Evolutionary conservation across 163 green algal genomes (phyloP), one percentile per base, ranked within the genome.

Genomic region (Picocystis sp.): DNA sequence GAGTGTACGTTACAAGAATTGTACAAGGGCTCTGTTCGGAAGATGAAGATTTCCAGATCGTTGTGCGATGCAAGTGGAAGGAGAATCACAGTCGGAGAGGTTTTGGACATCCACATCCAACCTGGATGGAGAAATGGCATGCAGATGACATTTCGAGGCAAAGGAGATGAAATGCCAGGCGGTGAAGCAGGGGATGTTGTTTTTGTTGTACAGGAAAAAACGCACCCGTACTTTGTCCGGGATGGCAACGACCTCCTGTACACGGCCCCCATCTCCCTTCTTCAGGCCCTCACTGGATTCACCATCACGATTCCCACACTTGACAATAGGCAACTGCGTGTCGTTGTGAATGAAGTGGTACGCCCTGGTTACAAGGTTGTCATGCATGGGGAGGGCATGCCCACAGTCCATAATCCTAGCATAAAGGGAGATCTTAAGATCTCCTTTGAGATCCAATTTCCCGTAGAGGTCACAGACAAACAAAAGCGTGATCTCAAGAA

Each of bases 341-440:
- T 86, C 10, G 45, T 66, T 6, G 58, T 84, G 1, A 64, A 60
- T 12, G 65, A 73, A 19, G 55, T 62, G 13, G 29, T 38, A 38
- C 29, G 29, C 8, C 67, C 67, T 13, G 66, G 63, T 10, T 70
- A 65, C 22, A 57, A 68, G 33, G 58, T 70, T 2, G 55, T 79
- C 34, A 61, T 90, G 19, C 8, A 9, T 41, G 76, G 77, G 15
- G 80, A 93, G 64, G 84, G 84, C 62, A 92, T 91, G 84, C 81
- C 81, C 15, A 76, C 84, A 33, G 74, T 53, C 48, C 87, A 83
- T 53, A 25, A 48, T n/a, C 71, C 75, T 0, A 77, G 82, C 3
- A 52, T 22, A 0, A 77, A 70, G 29, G 83, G 83, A 9, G 77
- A 92, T 64, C 46, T 93, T 23, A 41, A 72, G 6, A 63, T 93